These are phyloP conservation scores for Penicillium robsamsonii DNA, from an alignment of 495 filamentous ascomycete genomes.

Conservation along the genomic window DNA sequence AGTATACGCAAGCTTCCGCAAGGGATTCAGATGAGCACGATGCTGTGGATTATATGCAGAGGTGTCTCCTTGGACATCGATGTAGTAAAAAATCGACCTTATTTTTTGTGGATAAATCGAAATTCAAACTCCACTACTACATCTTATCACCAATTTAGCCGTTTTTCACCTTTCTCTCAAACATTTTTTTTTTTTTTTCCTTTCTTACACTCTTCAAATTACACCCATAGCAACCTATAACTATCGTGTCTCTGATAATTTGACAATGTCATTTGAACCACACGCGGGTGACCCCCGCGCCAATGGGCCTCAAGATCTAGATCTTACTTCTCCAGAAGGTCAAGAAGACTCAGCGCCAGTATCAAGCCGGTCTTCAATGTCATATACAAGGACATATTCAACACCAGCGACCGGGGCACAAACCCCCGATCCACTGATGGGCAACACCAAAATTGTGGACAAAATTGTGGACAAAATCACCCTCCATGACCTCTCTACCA, in stretches of 20 bases:
- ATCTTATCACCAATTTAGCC: not conserved
- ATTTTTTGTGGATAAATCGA: not conserved
- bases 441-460: slow-evolving; percentile 12
- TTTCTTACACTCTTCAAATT: not conserved
- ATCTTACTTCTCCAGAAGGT: not conserved
- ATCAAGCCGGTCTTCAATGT: slow-evolving; percentile 24
- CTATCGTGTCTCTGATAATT: not conserved
- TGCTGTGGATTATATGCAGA: not conserved
- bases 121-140: slow-evolving; percentile 1
- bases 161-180: not conserved
- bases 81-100: not conserved
- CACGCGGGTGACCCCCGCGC: slow-evolving; percentile 13
- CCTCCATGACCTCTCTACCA: slow-evolving; percentile 19
- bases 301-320: not conserved
- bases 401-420: slow-evolving; percentile 27
- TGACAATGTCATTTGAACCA: slow-evolving; percentile 17
- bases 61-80: not conserved
- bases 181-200: not conserved
- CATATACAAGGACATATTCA: slow-evolving; percentile 18
- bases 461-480: slow-evolving; percentile 17
- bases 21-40: slow-evolving; percentile 2
- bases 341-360: slow-evolving; percentile 15
- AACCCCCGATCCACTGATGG: slow-evolving; percentile 27
- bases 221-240: not conserved
- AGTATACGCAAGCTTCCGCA: slow-evolving; percentile 8